Base-by-base conservation (phyloP, 2,329 filamentous ascomycete genomes). In the Rhynchosporium secalis region DNA sequence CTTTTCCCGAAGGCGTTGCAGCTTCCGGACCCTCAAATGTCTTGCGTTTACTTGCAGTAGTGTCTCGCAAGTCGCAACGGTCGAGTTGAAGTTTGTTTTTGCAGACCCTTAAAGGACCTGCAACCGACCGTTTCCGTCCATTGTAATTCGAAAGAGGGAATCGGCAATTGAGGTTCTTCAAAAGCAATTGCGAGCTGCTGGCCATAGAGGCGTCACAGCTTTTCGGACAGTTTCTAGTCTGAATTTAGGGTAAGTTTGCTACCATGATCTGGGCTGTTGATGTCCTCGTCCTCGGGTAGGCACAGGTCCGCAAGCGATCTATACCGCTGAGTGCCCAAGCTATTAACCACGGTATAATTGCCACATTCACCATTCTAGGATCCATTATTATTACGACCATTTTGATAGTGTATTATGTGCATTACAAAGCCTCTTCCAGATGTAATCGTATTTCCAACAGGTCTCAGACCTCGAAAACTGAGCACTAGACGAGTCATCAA, bases 131-230 rank as follows among this genome's bases (percentile, higher is more conserved):
- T 20, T 20, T 20, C 20, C 20, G 28, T 36, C 13, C 29, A 36
- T 51, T 36, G 13, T n/a, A 52, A 26, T 52, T 31, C n/a, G 48
- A 51, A n/a, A 31, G 20, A 20, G 20, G 20, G 20, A 20, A 20
- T 20, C 20, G 20, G 20, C 20, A 20, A 20, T 20, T 20, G 1
- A 20, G 20, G 20, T 20, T 20, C 20, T 20, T 20, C 20, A 20
- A 20, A 20, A 20, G 20, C 20, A 20, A 20, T 20, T 20, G 29
- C 28, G 31, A 52, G 38, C 49, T 52, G 49, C 31, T 52, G 49
- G 49, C 49, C 49, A 52, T 52, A 26, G 49, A 31, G 20, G 20
- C 49, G 49, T 52, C 33, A 38, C 49, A 52, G 49, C 8, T 33
- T 40, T 52, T 38, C 49, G 33, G 49, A 33, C 20, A 52, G 20